Evolutionary conservation across 208 protist genomes (phyloP), one percentile per base, ranked within the genome.

Genomic region (Histomonas meleagridis): DNA sequence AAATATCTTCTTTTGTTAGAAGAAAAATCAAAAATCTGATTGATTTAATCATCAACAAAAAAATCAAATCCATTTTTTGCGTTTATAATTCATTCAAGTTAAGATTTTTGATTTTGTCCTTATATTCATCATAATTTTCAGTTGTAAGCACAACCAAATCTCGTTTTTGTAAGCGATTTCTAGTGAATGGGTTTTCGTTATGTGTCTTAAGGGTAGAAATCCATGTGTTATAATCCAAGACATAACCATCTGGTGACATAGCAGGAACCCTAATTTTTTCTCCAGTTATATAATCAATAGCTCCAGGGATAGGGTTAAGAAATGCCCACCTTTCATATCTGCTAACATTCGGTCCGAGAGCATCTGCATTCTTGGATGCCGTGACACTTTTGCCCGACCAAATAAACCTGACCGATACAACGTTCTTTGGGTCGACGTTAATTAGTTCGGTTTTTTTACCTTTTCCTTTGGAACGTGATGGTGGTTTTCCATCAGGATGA

Each of bases 191-290:
- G 46, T 65, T 69, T 32, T 60, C 55, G 18, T 46, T 49, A 28
- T 91, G 16, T 5, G 21, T 40, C 14, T 65, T 60, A 10, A 91
- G 28, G 0, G 35, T 69, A 26, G 18, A 69, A 43, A 65, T 32
- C 86, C 86, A 91, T n/a, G 86, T 91, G 32, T 91, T 65, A 16
- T 91, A 91, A 26, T 65, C 55, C 7, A 91, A 43, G 0, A 91
- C 86, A n/a, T 91, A 65, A 9, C 86, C 86, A 65, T 91, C 49
- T 28, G 86, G 86, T 70, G 86, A 91, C 14, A 91, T 51, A 60
- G 86, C 43, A 5, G 86, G 86, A n/a, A 69, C 53, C 43, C 35
- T 60, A 9, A 91, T 65, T 28, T 46, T 49, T 65, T 91, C 86
- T 10, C 53, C 43, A 35, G 86, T 91, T 3, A 91, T 91, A 35